Percentiles rank a stretch among this genome's conserved stretches.
Conservation (phyloP, 78 protist species). For the Protostelium mycophagum region DNA sequence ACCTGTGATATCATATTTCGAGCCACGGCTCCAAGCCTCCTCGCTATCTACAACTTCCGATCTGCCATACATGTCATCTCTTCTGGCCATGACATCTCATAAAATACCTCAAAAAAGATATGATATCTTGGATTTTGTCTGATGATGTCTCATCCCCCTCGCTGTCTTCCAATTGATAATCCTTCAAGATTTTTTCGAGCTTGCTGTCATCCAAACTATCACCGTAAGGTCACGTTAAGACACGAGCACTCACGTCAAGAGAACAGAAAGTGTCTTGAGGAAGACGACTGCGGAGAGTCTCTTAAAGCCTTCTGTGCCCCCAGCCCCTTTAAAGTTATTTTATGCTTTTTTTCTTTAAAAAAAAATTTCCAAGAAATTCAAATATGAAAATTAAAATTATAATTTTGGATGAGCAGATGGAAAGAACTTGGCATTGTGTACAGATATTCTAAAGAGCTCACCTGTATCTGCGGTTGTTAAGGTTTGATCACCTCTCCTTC, state of each 20-base stretch:
- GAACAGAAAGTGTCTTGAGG: neutral
- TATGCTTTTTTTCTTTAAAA: too few relatives aligned
- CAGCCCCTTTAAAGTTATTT: neutral
- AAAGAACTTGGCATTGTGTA: too few relatives aligned
- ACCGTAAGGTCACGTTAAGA: neutral
- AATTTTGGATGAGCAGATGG: too few relatives aligned
- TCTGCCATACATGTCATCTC: too few relatives aligned
- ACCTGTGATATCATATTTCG: too few relatives aligned
- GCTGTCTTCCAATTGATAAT: neutral
- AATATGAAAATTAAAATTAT: neutral
- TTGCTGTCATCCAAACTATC: neutral
- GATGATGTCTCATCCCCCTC: too few relatives aligned
- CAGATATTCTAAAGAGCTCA: too few relatives aligned
- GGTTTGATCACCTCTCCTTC: too few relatives aligned
- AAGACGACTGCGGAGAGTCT: neutral
- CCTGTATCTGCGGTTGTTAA: too few relatives aligned
- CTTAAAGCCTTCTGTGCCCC: neutral
- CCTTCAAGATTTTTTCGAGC: neutral
- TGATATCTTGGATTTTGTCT: neutral
- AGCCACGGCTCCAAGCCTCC: too few relatives aligned
- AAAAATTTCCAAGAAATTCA: neutral
- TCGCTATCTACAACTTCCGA: too few relatives aligned
- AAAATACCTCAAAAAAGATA: neutral
- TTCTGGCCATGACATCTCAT: too few relatives aligned
- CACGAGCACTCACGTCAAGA: neutral